Evolutionary conservation across 108 stramenopile species (phyloP).

Genomic region (Discostella stelligeroides): DNA sequence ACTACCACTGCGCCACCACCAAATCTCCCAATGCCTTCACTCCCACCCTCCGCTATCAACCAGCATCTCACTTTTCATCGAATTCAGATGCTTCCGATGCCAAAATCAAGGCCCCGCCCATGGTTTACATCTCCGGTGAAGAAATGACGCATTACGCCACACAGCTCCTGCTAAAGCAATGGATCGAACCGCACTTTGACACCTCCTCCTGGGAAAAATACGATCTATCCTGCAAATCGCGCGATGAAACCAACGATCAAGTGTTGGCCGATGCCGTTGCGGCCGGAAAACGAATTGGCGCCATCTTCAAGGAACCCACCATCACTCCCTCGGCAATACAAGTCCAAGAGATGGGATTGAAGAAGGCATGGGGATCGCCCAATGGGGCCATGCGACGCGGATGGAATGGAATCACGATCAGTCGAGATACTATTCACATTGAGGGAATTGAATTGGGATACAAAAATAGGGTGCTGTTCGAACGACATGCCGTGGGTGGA

Average conservation of each 20-base stretch:
- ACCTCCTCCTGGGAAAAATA: constrained; percentile 83
- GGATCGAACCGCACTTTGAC: constrained; percentile 95
- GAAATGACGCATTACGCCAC: constrained; percentile 97
- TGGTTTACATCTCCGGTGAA: constrained; percentile 96
- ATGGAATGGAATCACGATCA: constrained; percentile 98
- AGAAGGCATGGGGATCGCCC: constrained; percentile 89
- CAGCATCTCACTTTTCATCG: background rate
- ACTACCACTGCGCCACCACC: too few species aligned
- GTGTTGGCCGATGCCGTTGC: constrained; percentile 91
- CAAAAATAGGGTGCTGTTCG: constrained; percentile 95
- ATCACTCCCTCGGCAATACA: constrained; percentile 92
- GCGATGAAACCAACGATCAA: constrained; percentile 92
- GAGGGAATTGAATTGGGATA: constrained; percentile 96
- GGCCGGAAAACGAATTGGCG: constrained; percentile 88
- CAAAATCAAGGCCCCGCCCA: constrained; percentile 82
- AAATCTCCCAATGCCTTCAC: too few species aligned
- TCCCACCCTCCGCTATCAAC: too few species aligned
- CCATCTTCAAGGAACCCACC: constrained; percentile 98
- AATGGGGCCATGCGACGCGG: constrained; percentile 97
- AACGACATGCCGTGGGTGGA: constrained; percentile 97
- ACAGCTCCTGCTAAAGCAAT: constrained; percentile 87
- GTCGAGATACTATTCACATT: constrained; percentile 98
- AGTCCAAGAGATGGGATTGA: constrained; percentile 90
- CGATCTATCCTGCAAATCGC: constrained; percentile 89
- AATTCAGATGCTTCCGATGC: constrained; percentile 23